Conservation (phyloP, 2,329 filamentous ascomycete species). For the Fusarium xylarioides region DNA sequence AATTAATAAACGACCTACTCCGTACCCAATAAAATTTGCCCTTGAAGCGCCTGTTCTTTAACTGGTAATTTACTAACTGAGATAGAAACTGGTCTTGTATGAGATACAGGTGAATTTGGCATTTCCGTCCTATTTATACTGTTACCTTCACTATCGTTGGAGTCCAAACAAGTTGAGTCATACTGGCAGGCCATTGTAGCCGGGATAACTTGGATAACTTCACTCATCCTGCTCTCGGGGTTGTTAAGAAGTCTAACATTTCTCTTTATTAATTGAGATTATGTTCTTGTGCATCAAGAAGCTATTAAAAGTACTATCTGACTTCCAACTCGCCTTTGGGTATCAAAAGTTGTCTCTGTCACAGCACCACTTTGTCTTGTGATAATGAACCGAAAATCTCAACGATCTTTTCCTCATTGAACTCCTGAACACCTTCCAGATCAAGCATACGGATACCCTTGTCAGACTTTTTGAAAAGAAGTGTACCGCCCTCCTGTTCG, state of each 20-base stretch:
- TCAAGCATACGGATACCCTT: conserved; percentile 34
- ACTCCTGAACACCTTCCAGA: neutral
- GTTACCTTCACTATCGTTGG: neutral
- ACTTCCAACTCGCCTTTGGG: conserved; percentile 9
- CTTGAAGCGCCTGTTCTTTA: neutral
- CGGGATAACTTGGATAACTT: neutral
- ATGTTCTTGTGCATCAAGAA: neutral
- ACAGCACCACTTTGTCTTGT: neutral
- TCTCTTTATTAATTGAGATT: neutral
- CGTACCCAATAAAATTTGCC: neutral
- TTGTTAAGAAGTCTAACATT: neutral
- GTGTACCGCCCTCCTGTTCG: conserved; percentile 19
- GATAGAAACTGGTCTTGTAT: neutral
- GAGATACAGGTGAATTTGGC: neutral
- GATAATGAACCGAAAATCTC: neutral
- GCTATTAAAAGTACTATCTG: neutral
- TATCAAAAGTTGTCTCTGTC: conserved; percentile 12
- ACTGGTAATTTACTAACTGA: neutral
- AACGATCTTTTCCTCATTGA: conserved; percentile 7
- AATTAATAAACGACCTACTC: conserved; percentile 1
- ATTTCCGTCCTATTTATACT: neutral
- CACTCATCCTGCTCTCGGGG: neutral
- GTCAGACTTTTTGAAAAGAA: conserved; percentile 23
- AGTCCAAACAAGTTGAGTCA: neutral
- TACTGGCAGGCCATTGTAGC: neutral